Percentiles rank a stretch among this genome's conserved stretches.
Conservation (phyloP, 2,329 filamentous ascomycete genomes). For the Claviceps maximensis region DNA sequence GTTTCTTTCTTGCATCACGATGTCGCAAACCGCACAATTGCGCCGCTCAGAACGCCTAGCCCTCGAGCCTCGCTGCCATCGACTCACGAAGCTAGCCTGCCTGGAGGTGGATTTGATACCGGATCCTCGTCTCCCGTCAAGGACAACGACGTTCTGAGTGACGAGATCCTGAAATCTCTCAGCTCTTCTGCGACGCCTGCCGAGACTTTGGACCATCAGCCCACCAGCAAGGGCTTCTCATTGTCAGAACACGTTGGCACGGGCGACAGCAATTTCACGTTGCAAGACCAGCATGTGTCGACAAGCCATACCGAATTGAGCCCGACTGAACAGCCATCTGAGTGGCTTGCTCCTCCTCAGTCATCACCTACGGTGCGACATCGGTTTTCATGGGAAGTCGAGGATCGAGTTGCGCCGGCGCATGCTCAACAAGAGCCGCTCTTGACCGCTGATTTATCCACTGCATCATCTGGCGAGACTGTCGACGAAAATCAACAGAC, state of each 20-base stretch:
- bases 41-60: constrained; percentile 22
- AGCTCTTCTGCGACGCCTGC: constrained; percentile 29
- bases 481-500: background rate
- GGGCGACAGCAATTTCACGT: constrained; percentile 49
- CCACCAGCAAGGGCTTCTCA: constrained; percentile 10
- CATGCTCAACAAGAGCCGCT: background rate
- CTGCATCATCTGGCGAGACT: background rate
- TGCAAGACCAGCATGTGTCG: constrained; percentile 31
- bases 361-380: constrained; percentile 11
- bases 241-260: constrained; percentile 8
- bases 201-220: constrained; percentile 6
- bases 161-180: constrained; percentile 62
- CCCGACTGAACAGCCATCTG: background rate
- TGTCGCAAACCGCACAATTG: constrained; percentile 11
- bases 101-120: constrained; percentile 26
- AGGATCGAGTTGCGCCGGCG: constrained; percentile 18
- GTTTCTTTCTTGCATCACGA: constrained; percentile 5
- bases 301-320: background rate
- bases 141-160: constrained; percentile 57
- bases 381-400: constrained; percentile 27
- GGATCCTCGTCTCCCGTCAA: constrained; percentile 41
- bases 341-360: constrained; percentile 2
- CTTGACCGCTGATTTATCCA: background rate
- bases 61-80: constrained; percentile 9
- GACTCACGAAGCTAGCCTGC: background rate